Evolutionary conservation across 805 yeast genomes (phyloP).

Genomic region (Lachancea nothofagi): DNA sequence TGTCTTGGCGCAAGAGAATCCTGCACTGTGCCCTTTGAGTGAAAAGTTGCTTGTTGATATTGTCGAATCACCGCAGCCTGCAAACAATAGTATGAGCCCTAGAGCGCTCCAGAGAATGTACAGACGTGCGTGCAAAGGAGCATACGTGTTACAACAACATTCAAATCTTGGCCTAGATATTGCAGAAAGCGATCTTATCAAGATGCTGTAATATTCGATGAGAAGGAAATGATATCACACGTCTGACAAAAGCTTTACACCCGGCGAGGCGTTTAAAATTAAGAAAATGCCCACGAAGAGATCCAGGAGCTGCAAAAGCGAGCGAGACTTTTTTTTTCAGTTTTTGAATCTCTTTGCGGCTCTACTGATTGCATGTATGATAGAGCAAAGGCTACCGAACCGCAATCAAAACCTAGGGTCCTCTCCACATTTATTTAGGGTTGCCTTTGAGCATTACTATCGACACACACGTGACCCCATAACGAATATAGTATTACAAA

Average conservation of each 20-base stretch:
- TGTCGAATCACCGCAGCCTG: slow-evolving; percentile 7
- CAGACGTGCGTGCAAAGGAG: slow-evolving; percentile 18
- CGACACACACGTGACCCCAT: no score
- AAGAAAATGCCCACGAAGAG: no score
- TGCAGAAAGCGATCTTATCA: slow-evolving; percentile 4
- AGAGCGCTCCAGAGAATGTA: slow-evolving; percentile 16
- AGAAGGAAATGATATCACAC: neutral
- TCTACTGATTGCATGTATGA: no score
- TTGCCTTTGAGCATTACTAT: no score
- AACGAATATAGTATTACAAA: no score
- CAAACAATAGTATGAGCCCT: slow-evolving; percentile 1
- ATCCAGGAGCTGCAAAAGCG: no score
- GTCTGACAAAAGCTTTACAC: neutral
- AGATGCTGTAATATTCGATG: neutral
- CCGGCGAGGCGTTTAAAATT: no score
- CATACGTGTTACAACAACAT: slow-evolving; percentile 14
- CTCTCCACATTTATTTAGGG: no score
- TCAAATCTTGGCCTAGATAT: slow-evolving; percentile 6
- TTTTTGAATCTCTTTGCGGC: no score
- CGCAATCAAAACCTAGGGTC: no score
- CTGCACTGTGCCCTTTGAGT: slow-evolving; percentile 12
- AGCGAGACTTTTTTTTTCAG: no score
- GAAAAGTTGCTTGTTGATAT: slow-evolving; percentile 15
- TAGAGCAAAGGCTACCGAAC: no score
- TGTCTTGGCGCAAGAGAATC: slow-evolving; percentile 20